These are phyloP conservation scores for Penicillium sp. DNA, from an alignment of 2,329 filamentous ascomycete species.

Conservation along the genomic window DNA sequence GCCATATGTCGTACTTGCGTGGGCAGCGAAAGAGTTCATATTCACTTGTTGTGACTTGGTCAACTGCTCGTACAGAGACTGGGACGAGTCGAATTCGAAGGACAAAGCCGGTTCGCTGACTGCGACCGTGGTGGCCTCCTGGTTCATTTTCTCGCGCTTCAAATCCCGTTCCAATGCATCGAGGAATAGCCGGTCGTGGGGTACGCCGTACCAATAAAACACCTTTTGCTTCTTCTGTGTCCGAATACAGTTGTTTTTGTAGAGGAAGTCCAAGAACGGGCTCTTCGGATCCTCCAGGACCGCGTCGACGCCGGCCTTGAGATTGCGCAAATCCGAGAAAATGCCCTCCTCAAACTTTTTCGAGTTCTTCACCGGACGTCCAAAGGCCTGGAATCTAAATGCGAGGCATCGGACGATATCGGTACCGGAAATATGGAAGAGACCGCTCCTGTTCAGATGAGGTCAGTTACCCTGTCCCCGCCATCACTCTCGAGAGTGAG, in stretches of 20 bases:
- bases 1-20: constrained; percentile 59
- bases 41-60: constrained; percentile 99
- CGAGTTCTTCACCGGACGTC: constrained; percentile 96
- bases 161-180: constrained; percentile 95
- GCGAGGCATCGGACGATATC: constrained; percentile 98
- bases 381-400: constrained; percentile 97
- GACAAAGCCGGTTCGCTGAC: constrained; percentile 96
- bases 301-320: constrained; percentile 97
- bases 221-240: constrained; percentile 99
- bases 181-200: constrained; percentile 93
- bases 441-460: constrained; percentile 69
- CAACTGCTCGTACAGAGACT: constrained; percentile 98
- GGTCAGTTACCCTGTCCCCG: constrained; percentile 9
- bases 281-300: constrained; percentile 98
- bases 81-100: constrained; percentile 98
- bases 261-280: constrained; percentile 94
- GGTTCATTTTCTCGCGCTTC: constrained; percentile 99
- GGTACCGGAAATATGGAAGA: constrained; percentile 98
- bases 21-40: constrained; percentile 89
- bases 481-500: constrained; percentile 6
- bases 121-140: constrained; percentile 94
- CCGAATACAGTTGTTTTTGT: constrained; percentile 99
- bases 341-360: constrained; percentile 99
- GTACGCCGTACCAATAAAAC: constrained; percentile 99
- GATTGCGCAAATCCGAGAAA: constrained; percentile 95